Evolutionary conservation across 2,329 filamentous ascomycete species (phyloP).

Genomic region (Pezicula neosporulosa): DNA sequence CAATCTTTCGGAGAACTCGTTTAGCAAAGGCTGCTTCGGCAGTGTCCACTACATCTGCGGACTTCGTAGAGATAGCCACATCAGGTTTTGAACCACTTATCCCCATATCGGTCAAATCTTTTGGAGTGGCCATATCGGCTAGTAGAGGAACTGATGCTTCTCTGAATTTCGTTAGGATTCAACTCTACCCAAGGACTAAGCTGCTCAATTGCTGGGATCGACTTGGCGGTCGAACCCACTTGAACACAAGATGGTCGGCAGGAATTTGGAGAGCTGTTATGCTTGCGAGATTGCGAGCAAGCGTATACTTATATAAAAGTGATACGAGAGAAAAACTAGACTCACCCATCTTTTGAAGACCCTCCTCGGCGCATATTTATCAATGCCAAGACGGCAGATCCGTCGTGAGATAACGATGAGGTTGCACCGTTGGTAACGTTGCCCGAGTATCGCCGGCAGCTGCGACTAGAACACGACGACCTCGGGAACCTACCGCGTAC

Average conservation of each 20-base stretch:
- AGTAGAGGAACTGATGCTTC: neutral
- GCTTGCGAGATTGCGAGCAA: no score
- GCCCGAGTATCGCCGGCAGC: neutral
- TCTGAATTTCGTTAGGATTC: neutral
- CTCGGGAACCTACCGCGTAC: no score
- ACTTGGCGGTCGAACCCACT: no score
- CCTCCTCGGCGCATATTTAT: neutral
- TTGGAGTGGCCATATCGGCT: neutral
- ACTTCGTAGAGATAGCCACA: neutral
- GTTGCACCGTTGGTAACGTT: neutral
- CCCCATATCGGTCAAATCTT: neutral
- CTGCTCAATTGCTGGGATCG: neutral
- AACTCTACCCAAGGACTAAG: neutral
- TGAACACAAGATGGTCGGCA: no score
- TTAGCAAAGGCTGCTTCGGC: slow-evolving; percentile 20
- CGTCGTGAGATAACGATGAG: neutral
- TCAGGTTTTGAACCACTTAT: neutral
- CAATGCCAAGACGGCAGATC: neutral
- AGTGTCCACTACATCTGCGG: neutral
- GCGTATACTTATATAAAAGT: neutral
- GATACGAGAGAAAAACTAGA: neutral
- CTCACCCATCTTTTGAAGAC: neutral
- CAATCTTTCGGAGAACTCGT: slow-evolving; percentile 51
- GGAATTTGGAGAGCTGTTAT: no score
- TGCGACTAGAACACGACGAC: no score